Evolutionary conservation across 2,329 filamentous ascomycete species (phyloP).

Genomic region (Scedosporium aurantiacum): DNA sequence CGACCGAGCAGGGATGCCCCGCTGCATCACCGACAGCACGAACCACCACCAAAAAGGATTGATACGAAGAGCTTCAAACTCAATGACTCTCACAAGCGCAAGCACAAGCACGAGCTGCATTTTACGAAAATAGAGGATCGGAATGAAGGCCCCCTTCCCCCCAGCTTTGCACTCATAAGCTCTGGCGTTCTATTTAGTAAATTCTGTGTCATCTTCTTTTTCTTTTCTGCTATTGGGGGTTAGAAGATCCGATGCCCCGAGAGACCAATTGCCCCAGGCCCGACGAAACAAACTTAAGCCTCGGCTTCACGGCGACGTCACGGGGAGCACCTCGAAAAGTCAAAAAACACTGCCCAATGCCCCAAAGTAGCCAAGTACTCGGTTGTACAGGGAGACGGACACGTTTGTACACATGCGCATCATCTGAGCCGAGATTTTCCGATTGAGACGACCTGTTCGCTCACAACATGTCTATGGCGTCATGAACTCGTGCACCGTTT

Average conservation of each 20-base stretch:
- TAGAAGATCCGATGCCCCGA: not conserved
- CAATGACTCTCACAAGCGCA: not conserved
- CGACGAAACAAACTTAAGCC: slow-evolving; percentile 5
- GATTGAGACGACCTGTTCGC: not conserved
- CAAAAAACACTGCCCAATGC: not conserved
- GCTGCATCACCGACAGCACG: not conserved
- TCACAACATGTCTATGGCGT: not conserved
- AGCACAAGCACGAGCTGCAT: too few relatives aligned
- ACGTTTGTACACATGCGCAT: not conserved
- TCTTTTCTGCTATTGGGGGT: not conserved
- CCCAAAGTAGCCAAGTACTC: not conserved
- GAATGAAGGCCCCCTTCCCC: too few relatives aligned
- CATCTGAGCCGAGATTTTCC: slow-evolving; percentile 4
- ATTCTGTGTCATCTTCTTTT: not conserved
- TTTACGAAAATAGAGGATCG: not conserved
- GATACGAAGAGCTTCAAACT: not conserved
- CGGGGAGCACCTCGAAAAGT: not conserved
- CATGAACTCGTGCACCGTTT: not conserved
- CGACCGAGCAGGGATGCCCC: not conserved
- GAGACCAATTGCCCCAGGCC: not conserved
- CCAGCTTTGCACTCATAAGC: not conserved
- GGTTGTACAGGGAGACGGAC: not conserved
- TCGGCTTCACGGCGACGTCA: slow-evolving; percentile 5
- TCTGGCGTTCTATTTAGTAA: not conserved
- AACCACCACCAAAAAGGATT: not conserved